A percentile compares a stretch with the other conserved stretches of the same genome.
Evolutionary conservation across 305 asterid species (phyloP).

Genomic region (Caryopteris hybrid): DNA sequence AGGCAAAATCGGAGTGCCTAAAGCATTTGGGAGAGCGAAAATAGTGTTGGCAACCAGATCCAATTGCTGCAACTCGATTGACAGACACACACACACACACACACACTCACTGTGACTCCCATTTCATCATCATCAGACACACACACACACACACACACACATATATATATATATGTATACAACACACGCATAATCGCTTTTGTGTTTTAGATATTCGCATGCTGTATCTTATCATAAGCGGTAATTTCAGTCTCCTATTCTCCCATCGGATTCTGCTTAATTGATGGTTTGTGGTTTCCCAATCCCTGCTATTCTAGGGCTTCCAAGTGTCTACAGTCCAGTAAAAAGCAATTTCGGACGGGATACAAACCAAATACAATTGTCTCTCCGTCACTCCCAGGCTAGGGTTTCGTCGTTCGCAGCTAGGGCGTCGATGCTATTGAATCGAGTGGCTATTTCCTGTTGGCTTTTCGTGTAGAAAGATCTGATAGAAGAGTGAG

Average conservation of each 20-base stretch:
- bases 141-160: no score
- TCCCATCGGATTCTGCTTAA: constrained; percentile 1
- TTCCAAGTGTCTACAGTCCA: not conserved
- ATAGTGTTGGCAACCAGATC: constrained; percentile 1
- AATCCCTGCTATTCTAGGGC: constrained; percentile 20
- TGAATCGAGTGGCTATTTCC: not conserved
- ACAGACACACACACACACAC: not conserved
- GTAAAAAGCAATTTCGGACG: not conserved
- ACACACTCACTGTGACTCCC: not conserved
- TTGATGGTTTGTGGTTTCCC: not conserved
- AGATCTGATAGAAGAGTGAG: constrained; percentile 22
- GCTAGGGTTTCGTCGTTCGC: constrained; percentile 26
- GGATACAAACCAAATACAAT: not conserved
- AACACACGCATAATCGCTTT: constrained; percentile 11
- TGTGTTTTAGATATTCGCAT: constrained; percentile 9
- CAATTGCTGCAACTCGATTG: constrained; percentile 1
- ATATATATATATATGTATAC: no score
- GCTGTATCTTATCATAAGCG: not conserved
- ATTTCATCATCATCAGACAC: no score
- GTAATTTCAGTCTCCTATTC: constrained; percentile 3
- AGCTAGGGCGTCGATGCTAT: not conserved
- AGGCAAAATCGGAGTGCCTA: not conserved
- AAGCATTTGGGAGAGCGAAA: constrained; percentile 6
- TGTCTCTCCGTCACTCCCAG: not conserved
- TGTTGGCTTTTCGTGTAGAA: constrained; percentile 4